Conservation (phyloP, 306 rosid genomes). For the Rosa rugosa region DNA sequence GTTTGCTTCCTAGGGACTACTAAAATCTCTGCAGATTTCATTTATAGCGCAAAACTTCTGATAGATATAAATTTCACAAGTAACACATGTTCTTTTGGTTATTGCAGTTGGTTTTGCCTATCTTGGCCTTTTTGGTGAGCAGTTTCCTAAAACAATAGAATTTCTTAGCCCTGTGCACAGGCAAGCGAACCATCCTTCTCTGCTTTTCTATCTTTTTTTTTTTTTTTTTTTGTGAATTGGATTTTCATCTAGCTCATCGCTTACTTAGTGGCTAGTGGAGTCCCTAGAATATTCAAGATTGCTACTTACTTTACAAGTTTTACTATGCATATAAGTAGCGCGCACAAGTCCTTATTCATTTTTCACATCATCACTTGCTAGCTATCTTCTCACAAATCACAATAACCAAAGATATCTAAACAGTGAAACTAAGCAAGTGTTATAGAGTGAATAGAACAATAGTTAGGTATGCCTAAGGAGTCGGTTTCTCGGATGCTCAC, state of each 20-base stretch:
- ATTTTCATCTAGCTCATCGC: background rate
- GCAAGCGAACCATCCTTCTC: no score
- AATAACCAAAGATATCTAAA: background rate
- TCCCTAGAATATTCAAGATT: slow-evolving; percentile 14
- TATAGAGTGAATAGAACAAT: background rate
- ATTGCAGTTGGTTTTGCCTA: no score
- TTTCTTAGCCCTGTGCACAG: no score
- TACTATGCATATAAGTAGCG: slow-evolving; percentile 13
- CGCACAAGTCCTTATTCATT: background rate
- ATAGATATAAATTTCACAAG: no score
- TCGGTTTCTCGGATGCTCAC: slow-evolving; percentile 12
- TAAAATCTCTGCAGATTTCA: no score
- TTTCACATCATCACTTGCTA: background rate
- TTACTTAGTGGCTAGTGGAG: slow-evolving; percentile 11
- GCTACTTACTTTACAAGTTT: background rate
- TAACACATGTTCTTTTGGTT: no score
- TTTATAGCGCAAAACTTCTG: no score
- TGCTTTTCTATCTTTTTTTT: no score
- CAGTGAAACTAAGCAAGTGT: background rate
- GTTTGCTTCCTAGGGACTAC: no score
- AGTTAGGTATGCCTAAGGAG: slow-evolving; percentile 14
- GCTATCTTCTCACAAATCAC: background rate
- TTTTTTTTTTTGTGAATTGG: background rate
- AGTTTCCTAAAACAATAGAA: no score
- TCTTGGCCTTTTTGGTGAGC: no score